These are phyloP conservation scores for Xylaria digitata DNA, from an alignment of 2,329 filamentous ascomycete species.

Conservation along the genomic window DNA sequence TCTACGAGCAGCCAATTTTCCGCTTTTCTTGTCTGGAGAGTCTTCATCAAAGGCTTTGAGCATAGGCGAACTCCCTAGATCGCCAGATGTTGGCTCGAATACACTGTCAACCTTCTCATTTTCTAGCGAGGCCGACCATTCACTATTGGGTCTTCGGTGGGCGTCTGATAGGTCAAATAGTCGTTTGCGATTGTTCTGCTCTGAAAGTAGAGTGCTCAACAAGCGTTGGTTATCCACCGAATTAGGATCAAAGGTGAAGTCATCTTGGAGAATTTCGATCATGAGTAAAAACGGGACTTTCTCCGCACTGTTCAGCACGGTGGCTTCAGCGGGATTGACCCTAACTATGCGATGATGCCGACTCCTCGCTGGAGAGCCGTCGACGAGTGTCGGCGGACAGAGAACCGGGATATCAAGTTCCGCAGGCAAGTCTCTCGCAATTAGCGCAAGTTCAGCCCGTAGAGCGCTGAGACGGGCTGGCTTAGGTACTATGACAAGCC, in stretches of 20 bases:
- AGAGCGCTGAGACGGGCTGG: slow-evolving; percentile 83
- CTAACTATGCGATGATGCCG: slow-evolving; percentile 85
- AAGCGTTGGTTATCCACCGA: slow-evolving; percentile 78
- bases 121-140: slow-evolving; percentile 57
- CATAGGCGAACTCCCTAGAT: slow-evolving; percentile 78
- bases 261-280: slow-evolving; percentile 83
- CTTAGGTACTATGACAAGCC: slow-evolving; percentile 85
- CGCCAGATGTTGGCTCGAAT: slow-evolving; percentile 83
- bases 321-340: slow-evolving; percentile 84
- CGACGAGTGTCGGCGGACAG: slow-evolving; percentile 77
- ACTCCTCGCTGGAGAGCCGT: slow-evolving; percentile 79
- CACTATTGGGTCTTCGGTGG: slow-evolving; percentile 60
- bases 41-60: slow-evolving; percentile 67
- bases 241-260: slow-evolving; percentile 84
- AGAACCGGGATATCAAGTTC: slow-evolving; percentile 87
- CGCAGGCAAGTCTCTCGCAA: slow-evolving; percentile 82
- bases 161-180: slow-evolving; percentile 78
- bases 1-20: slow-evolving; percentile 41
- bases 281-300: slow-evolving; percentile 87
- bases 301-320: slow-evolving; percentile 86
- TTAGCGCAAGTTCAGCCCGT: slow-evolving; percentile 81
- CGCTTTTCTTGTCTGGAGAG: slow-evolving; percentile 50
- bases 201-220: slow-evolving; percentile 66
- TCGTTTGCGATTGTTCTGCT: slow-evolving; percentile 67
- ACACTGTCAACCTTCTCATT: slow-evolving; percentile 72